These are phyloP conservation scores for Pontederia crassipes DNA, from an alignment of 176 grass and related monocot species.

Conservation along the genomic window DNA sequence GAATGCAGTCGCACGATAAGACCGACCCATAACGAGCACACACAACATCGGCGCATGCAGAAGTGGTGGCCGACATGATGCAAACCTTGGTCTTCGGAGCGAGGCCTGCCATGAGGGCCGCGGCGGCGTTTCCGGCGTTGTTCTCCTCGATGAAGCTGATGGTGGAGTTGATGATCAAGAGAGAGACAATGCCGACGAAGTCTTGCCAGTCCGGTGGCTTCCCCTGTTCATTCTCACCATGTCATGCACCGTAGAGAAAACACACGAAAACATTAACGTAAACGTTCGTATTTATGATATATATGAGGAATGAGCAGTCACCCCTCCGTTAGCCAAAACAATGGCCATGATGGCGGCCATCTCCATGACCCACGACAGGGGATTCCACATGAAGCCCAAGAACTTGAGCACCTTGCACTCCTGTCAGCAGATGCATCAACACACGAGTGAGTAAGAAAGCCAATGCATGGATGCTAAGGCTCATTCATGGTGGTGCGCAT, in stretches of 20 bases:
- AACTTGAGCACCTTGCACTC: neutral
- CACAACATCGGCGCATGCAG: neutral
- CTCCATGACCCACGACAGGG: neutral
- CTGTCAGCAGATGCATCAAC: neutral
- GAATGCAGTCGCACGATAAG: neutral
- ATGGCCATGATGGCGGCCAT: conserved; percentile 2
- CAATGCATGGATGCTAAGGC: neutral
- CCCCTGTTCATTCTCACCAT: neutral
- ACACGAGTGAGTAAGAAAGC: neutral
- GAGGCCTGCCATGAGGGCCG: neutral
- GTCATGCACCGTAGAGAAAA: neutral
- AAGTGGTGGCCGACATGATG: neutral
- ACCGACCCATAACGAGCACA: no score
- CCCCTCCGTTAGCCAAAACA: neutral
- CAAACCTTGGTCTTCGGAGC: conserved; percentile 1
- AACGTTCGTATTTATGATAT: no score
- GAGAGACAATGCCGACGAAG: neutral
- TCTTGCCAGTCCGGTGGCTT: conserved; percentile 1
- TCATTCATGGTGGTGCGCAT: neutral
- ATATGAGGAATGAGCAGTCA: neutral
- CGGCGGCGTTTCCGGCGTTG: conserved; percentile 1
- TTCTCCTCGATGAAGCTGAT: conserved; percentile 2
- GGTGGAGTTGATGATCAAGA: neutral
- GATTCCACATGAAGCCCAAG: neutral
- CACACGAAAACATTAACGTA: no score